These are phyloP conservation scores for Microcos paniculata DNA, from an alignment of 345 rosid genomes.

Conservation along the genomic window DNA sequence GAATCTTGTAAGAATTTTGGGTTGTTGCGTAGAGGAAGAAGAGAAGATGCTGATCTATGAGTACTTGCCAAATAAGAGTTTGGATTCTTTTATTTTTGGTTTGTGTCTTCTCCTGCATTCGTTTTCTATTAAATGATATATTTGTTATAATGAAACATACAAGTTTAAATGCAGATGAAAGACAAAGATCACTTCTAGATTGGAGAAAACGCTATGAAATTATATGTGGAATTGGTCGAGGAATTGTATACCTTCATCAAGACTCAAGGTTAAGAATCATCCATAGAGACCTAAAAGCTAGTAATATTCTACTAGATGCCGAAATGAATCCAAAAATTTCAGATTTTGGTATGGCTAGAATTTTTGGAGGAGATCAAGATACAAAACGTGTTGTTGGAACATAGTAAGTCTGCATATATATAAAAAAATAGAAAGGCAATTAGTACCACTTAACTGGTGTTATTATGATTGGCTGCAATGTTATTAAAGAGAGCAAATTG, in stretches of 20 bases:
- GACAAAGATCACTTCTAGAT: too few relatives aligned
- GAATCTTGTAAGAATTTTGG: constrained; percentile 67
- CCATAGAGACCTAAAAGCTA: constrained; percentile 66
- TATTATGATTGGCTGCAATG: too few relatives aligned
- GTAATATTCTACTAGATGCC: constrained; percentile 53
- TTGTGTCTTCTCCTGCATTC: neutral
- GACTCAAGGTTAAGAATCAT: constrained; percentile 76
- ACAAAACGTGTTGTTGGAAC: constrained; percentile 64
- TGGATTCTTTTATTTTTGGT: constrained; percentile 58
- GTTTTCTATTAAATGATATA: neutral
- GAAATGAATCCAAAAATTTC: constrained; percentile 56
- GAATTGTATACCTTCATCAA: constrained; percentile 65
- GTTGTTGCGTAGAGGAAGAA: constrained; percentile 54
- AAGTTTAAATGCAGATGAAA: constrained; percentile 30
- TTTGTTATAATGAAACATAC: neutral
- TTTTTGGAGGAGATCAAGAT: constrained; percentile 47
- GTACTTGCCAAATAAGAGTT: constrained; percentile 58
- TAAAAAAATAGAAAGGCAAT: too few relatives aligned
- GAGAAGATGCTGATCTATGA: constrained; percentile 67
- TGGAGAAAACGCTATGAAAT: too few relatives aligned
- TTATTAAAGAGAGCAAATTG: neutral
- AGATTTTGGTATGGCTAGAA: constrained; percentile 63
- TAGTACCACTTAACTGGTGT: too few relatives aligned
- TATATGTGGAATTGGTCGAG: constrained; percentile 55
- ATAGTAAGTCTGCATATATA: constrained; percentile 39